These are phyloP conservation scores for Spinacia oleracea DNA, from an alignment of 179 eudicot genomes.

Conservation along the genomic window DNA sequence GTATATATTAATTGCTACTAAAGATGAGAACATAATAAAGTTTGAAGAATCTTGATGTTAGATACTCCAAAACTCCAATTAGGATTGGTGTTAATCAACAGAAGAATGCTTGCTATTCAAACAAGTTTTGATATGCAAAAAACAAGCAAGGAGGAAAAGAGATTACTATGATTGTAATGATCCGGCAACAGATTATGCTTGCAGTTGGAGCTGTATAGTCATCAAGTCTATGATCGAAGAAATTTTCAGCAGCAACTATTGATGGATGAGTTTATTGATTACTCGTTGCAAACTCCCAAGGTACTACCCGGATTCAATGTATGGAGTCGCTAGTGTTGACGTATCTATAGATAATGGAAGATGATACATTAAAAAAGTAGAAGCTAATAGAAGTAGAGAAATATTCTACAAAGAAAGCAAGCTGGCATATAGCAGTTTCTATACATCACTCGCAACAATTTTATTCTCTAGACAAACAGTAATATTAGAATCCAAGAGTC, in stretches of 20 bases:
- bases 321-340: too few species aligned
- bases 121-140: slow-evolving; percentile 12
- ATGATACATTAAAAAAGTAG: not conserved
- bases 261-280: slow-evolving; percentile 46
- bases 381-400: not conserved
- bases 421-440: not conserved
- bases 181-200: slow-evolving; percentile 64
- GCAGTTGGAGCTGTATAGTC: slow-evolving; percentile 46
- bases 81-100: too few species aligned
- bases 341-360: not conserved
- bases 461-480: too few species aligned
- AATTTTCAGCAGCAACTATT: slow-evolving; percentile 41
- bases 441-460: not conserved
- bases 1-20: too few species aligned
- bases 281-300: slow-evolving; percentile 60
- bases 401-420: not conserved
- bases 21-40: too few species aligned
- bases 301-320: too few species aligned
- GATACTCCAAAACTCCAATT: too few species aligned
- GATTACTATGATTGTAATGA: slow-evolving; percentile 64
- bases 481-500: too few species aligned
- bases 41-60: too few species aligned
- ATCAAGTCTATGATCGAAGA: slow-evolving; percentile 47
- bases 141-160: slow-evolving; percentile 29
- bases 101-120: slow-evolving; percentile 2